phyloP scores from a whole-genome alignment of 257 asterid genomes.

The Dorcoceras hygrometricum region DNA sequence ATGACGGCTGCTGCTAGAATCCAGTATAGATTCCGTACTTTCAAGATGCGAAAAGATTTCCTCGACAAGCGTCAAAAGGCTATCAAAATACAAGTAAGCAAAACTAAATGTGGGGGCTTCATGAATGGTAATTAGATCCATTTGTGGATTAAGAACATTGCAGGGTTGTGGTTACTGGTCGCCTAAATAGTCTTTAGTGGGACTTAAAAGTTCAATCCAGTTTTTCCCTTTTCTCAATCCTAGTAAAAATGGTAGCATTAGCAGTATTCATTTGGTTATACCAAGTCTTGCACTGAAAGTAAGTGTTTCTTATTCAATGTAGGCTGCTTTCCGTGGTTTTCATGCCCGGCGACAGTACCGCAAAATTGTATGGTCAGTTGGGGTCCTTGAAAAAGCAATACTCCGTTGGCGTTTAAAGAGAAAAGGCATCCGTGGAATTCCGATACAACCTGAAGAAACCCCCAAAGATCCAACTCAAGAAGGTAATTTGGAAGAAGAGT shows the following conservation, averaged over 20 bases:
- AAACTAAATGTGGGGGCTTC: not conserved
- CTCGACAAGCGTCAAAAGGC: conserved; percentile 87
- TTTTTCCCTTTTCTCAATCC: not conserved
- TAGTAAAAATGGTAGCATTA: not conserved
- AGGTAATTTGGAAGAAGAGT: conserved; percentile 66
- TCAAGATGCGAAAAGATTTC: conserved; percentile 82
- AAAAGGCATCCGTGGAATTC: conserved; percentile 91
- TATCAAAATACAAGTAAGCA: conserved; percentile 73
- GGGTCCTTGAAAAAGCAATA: conserved; percentile 86
- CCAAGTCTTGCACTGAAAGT: conserved; percentile 1
- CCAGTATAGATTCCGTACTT: conserved; percentile 75
- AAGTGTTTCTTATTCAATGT: conserved; percentile 25
- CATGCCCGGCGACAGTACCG: conserved; percentile 78
- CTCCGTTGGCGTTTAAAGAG: conserved; percentile 94
- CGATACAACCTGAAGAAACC: conserved; percentile 39
- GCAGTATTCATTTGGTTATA: not conserved
- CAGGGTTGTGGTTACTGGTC: conserved; percentile 1
- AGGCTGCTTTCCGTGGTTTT: conserved; percentile 84
- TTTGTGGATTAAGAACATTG: not conserved
- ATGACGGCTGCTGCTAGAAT: conserved; percentile 85
- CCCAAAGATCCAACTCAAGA: conserved; percentile 41
- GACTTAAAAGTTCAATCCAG: not conserved
- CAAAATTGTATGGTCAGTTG: conserved; percentile 84
- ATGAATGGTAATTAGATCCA: not conserved
- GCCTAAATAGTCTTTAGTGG: not conserved